These are phyloP conservation scores for Saturnispora sekii DNA, from an alignment of 805 yeast species.

Conservation along the genomic window DNA sequence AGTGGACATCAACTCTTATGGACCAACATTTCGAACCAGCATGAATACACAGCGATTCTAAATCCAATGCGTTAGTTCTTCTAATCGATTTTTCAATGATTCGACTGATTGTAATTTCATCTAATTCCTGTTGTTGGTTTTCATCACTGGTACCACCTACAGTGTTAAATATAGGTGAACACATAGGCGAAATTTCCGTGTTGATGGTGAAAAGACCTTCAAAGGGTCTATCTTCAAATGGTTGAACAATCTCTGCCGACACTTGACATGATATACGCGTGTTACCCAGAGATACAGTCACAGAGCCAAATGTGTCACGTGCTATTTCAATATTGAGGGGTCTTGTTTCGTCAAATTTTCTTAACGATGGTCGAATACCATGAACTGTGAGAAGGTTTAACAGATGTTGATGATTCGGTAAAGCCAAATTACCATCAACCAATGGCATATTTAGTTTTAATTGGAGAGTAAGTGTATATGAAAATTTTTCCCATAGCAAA, in stretches of 20 bases:
- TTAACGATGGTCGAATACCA: constrained; percentile 10
- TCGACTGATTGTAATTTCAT: constrained; percentile 72
- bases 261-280: constrained; percentile 66
- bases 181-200: constrained; percentile 86
- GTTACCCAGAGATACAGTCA: constrained; percentile 65
- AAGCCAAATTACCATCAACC: constrained; percentile 9
- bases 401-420: constrained; percentile 8
- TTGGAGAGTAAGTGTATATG: no score
- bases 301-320: constrained; percentile 55
- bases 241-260: constrained; percentile 65
- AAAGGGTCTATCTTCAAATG: constrained; percentile 85
- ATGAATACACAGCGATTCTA: constrained; percentile 81
- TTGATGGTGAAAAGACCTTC: constrained; percentile 82
- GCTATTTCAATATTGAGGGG: constrained; percentile 34
- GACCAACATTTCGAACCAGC: constrained; percentile 92
- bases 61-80: constrained; percentile 82
- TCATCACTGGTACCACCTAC: not conserved
- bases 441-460: constrained; percentile 5
- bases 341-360: constrained; percentile 10
- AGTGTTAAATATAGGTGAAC: constrained; percentile 55
- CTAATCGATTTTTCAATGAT: constrained; percentile 87
- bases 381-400: constrained; percentile 6
- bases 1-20: constrained; percentile 81
- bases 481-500: no score
- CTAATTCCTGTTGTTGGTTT: constrained; percentile 19